These are phyloP conservation scores for Fraxinus floribunda DNA, from an alignment of 305 asterid species.

Conservation along the genomic window DNA sequence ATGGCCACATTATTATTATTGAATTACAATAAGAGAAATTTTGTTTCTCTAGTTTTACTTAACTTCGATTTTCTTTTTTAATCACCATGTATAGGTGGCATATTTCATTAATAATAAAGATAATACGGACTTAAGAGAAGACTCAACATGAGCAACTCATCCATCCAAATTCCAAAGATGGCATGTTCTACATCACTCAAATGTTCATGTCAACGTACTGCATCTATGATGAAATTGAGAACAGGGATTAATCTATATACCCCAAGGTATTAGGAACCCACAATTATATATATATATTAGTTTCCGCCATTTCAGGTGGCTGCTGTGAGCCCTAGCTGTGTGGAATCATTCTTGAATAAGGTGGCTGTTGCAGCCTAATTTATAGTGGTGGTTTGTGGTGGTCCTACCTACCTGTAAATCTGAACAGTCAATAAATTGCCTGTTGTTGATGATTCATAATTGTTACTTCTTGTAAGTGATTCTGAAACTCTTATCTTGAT, in stretches of 20 bases:
- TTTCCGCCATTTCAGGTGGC: slow-evolving; percentile 32
- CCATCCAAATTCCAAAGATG: not conserved
- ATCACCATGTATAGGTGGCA: not conserved
- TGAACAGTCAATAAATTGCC: slow-evolving; percentile 21
- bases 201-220: not conserved
- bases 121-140: not conserved
- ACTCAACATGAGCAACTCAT: not conserved
- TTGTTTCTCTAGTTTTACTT: not conserved
- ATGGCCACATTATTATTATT: too few species aligned
- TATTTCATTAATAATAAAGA: not conserved
- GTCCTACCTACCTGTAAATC: slow-evolving; percentile 31
- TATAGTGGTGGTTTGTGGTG: slow-evolving; percentile 6
- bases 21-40: not conserved
- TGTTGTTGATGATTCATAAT: not conserved
- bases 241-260: not conserved
- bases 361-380: slow-evolving; percentile 20
- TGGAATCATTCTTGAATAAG: slow-evolving; percentile 27
- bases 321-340: slow-evolving; percentile 20
- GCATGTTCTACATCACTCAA: not conserved
- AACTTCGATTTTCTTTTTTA: not conserved
- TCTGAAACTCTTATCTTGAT: slow-evolving; percentile 5
- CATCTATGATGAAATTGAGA: slow-evolving; percentile 8
- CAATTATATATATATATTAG: not conserved
- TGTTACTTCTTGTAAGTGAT: not conserved
- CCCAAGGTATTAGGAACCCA: slow-evolving; percentile 25